These are phyloP conservation scores for Pseudocercospora cruenta DNA, from an alignment of 2,329 filamentous ascomycete genomes.

Conservation along the genomic window DNA sequence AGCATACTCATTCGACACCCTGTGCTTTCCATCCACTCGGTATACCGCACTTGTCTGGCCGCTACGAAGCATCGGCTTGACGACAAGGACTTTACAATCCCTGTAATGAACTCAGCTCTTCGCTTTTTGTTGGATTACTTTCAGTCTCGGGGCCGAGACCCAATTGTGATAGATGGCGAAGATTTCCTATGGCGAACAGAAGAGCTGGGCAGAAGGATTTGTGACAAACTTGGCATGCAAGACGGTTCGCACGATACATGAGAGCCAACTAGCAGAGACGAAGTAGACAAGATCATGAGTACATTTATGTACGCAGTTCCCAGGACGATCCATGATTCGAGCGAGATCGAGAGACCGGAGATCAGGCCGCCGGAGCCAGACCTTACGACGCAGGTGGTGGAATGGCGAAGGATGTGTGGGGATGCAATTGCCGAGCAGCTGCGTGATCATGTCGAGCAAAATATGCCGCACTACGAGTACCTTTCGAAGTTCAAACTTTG, in stretches of 20 bases:
- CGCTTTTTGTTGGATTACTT: conserved; percentile 11
- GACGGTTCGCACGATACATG: background rate
- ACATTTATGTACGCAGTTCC: background rate
- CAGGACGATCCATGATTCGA: conserved; percentile 3
- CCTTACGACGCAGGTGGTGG: background rate
- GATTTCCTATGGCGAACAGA: conserved; percentile 5
- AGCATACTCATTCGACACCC: conserved; percentile 14
- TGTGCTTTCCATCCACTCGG: background rate
- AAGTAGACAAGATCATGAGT: background rate
- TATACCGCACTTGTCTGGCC: background rate
- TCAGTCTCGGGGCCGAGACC: background rate
- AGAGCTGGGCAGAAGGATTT: background rate
- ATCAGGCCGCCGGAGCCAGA: background rate
- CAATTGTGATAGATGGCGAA: conserved; percentile 7
- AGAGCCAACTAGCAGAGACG: background rate
- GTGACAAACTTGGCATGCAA: conserved; percentile 2
- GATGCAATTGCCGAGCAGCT: background rate
- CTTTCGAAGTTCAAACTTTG: background rate
- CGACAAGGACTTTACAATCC: background rate
- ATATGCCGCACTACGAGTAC: conserved; percentile 1
- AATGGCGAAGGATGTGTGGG: background rate
- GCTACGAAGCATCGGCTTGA: background rate
- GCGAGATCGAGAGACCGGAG: conserved; percentile 4
- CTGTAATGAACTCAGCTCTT: background rate
- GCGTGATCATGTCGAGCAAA: background rate